A percentile compares a stretch with the other conserved stretches of the same genome.
Evolutionary conservation across 805 yeast species (phyloP).

Genomic region (Cephaloascus fragrans): DNA sequence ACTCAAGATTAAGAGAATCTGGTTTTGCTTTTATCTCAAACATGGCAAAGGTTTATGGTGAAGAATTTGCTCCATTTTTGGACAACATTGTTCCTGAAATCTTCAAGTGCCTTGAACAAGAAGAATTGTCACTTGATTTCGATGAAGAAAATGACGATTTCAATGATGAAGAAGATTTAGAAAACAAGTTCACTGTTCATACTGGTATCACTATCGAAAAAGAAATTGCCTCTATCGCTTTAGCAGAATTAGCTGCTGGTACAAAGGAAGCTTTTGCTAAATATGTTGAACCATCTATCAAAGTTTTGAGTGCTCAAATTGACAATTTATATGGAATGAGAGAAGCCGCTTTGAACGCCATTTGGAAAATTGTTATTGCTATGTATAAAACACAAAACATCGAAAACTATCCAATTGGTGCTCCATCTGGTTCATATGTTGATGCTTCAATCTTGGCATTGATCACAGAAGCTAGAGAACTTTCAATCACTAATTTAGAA

Average conservation of each 20-base stretch:
- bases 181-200: slow-evolving; percentile 74
- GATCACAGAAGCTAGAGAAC: slow-evolving; percentile 55
- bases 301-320: slow-evolving; percentile 57
- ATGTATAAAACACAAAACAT: slow-evolving; percentile 48
- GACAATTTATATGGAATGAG: slow-evolving; percentile 88
- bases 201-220: slow-evolving; percentile 94
- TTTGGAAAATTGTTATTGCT: slow-evolving; percentile 78
- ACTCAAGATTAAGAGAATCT: slow-evolving; percentile 84
- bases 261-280: slow-evolving; percentile 73
- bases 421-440: slow-evolving; percentile 50
- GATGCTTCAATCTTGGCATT: slow-evolving; percentile 48
- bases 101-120: slow-evolving; percentile 74
- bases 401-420: slow-evolving; percentile 51
- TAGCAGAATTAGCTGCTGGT: slow-evolving; percentile 81
- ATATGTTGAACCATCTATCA: slow-evolving; percentile 62
- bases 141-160: slow-evolving; percentile 37
- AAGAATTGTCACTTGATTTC: slow-evolving; percentile 64
- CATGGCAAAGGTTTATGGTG: slow-evolving; percentile 91
- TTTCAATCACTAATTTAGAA: slow-evolving; percentile 51
- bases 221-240: slow-evolving; percentile 88
- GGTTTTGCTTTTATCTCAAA: slow-evolving; percentile 90
- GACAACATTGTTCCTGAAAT: slow-evolving; percentile 77
- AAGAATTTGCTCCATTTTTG: slow-evolving; percentile 80
- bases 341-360: slow-evolving; percentile 70
- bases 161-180: slow-evolving; percentile 52